These are phyloP conservation scores for Carex littledalei DNA, from an alignment of 176 grass and related monocot genomes.

Conservation along the genomic window DNA sequence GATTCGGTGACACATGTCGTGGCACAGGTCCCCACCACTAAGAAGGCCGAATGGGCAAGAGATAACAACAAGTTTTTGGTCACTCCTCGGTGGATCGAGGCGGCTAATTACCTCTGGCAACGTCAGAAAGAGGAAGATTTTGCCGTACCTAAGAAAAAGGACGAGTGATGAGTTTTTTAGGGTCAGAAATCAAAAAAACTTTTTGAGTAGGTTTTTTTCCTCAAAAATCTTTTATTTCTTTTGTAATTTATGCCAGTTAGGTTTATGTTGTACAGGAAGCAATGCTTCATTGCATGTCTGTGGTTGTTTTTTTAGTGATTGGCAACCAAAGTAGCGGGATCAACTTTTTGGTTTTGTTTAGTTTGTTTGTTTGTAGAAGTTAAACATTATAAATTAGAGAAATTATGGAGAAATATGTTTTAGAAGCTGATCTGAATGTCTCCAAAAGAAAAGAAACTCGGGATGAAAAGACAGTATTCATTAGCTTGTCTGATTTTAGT, in stretches of 20 bases:
- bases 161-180: background rate
- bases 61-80: conserved; percentile 61
- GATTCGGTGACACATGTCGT: conserved; percentile 56
- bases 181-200: background rate
- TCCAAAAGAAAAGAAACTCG: no score
- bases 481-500: no score
- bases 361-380: background rate
- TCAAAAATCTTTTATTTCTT: background rate
- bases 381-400: background rate
- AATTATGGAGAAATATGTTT: background rate
- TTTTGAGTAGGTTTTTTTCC: background rate
- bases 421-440: background rate
- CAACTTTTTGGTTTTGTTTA: background rate
- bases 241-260: background rate
- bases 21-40: conserved; percentile 37
- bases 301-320: background rate
- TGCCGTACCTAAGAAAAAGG: background rate
- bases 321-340: background rate
- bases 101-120: conserved; percentile 54
- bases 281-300: background rate
- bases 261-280: background rate
- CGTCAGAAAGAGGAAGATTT: conserved; percentile 2
- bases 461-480: no score
- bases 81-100: conserved; percentile 27
- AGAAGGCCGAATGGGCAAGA: conserved; percentile 13